Evolutionary conservation across 495 filamentous ascomycete genomes (phyloP).

Genomic region (Lophiostoma macrostomum): DNA sequence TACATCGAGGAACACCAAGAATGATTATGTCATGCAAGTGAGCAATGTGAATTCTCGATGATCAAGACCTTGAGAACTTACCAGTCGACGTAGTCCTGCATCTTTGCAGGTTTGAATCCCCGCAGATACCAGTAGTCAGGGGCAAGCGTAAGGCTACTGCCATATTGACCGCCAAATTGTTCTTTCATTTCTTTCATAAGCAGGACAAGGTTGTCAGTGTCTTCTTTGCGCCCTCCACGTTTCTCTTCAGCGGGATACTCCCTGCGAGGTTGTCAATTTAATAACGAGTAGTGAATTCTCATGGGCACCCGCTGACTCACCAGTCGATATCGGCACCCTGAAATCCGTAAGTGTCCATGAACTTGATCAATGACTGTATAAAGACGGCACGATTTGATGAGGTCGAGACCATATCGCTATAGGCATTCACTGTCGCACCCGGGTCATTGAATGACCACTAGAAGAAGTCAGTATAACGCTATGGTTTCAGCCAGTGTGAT

Average conservation of each 20-base stretch:
- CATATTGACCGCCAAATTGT: slow-evolving; percentile 32
- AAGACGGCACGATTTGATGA: neutral
- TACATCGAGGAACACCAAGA: no score
- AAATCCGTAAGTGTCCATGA: neutral
- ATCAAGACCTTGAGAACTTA: neutral
- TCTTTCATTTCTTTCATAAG: slow-evolving; percentile 46
- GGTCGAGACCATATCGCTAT: neutral
- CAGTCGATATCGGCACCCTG: neutral
- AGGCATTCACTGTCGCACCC: neutral
- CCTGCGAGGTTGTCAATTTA: slow-evolving; percentile 31
- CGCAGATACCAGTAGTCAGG: slow-evolving; percentile 46
- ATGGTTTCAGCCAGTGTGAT: no score
- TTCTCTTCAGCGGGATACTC: slow-evolving; percentile 50
- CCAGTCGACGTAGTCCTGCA: slow-evolving; percentile 46
- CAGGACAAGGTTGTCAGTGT: slow-evolving; percentile 45
- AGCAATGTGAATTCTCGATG: neutral
- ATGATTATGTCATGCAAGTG: no score
- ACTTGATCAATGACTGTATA: neutral
- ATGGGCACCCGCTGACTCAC: neutral
- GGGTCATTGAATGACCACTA: neutral
- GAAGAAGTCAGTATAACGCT: no score
- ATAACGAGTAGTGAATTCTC: neutral
- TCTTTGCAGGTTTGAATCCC: slow-evolving; percentile 34
- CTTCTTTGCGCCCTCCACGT: slow-evolving; percentile 42
- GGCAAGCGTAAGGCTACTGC: slow-evolving; percentile 40